Evolutionary conservation across 1,284 basidiomycete genomes (phyloP), one percentile per base, ranked within the genome.

Genomic region (Malassezia furfur): DNA sequence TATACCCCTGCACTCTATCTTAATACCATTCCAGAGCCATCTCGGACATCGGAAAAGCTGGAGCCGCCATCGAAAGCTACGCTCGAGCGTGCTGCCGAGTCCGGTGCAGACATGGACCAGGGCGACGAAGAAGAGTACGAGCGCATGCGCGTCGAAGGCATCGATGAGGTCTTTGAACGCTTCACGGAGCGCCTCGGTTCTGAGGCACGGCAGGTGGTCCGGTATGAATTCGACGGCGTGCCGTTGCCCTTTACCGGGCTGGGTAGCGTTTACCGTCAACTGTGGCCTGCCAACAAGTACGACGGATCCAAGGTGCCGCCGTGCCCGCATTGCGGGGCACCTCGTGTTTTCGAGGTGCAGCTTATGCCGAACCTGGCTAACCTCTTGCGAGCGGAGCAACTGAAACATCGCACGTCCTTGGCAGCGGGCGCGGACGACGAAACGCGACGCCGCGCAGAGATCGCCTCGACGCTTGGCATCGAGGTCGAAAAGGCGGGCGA

Each of bases 351-450:
- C 39, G 72, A 74, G 54, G 57, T 67, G n/a, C 72, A 74, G 54
- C 67, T 74, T 40, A 74, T 74, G 72, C 72, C 72, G 3, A 71
- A 72, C 36, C 51, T 74, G 3, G 67, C 69, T 41, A 71, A 74
- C 52, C 47, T 67, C 15, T 58, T 74, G 15, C 61, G 61, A 4
- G 52, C 60, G 3, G 52, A 64, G 2, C 35, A 49, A 15, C 56
- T 73, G 37, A 44, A 57, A n/a, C 45, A 11, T 11, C 31, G 45
- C 28, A 3, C 1, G n/a, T 21, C 35, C 5, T 28, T 10, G 4
- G 21, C 36, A 15, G 32, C 43, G 1, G 21, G 32, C 12, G 37
- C 5, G 0, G 59, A 68, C 14, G 50, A 50, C 3, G 58, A 65
- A 22, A 41, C 28, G n/a, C 54, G 34, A 2, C 49, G 64, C 10